phyloP scores from a whole-genome alignment of 805 yeast genomes.

The Saccharomycopsis lassenensis region DNA sequence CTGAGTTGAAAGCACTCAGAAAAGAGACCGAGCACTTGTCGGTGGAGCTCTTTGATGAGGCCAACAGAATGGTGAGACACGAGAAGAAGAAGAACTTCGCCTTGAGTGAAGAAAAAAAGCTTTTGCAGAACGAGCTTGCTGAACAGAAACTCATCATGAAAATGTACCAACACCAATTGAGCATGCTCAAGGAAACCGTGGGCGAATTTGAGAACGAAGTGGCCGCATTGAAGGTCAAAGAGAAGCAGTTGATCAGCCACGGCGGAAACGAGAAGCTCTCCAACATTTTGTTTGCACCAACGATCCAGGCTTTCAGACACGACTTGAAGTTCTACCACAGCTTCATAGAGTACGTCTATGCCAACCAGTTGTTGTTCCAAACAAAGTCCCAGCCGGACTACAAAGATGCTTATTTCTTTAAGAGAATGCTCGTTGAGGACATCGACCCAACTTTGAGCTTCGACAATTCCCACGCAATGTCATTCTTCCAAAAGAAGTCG shows the following conservation, averaged over 20 bases:
- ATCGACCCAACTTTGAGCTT: constrained; percentile 60
- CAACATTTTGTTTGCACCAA: constrained; percentile 28
- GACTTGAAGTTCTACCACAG: constrained; percentile 24
- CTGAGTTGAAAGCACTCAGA: constrained; percentile 32
- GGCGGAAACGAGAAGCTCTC: not conserved
- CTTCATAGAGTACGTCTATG: constrained; percentile 25
- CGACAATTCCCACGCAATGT: constrained; percentile 48
- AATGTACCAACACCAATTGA: constrained; percentile 53
- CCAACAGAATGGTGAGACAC: constrained; percentile 72
- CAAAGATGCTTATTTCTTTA: constrained; percentile 35
- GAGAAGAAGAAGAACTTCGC: constrained; percentile 60
- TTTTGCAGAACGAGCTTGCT: constrained; percentile 37
- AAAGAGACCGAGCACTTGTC: constrained; percentile 72
- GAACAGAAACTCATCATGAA: constrained; percentile 62
- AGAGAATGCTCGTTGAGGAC: constrained; percentile 59
- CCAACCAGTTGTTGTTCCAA: constrained; percentile 13
- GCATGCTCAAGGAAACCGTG: constrained; percentile 50
- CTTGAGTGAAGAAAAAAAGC: constrained; percentile 44
- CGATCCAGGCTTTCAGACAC: constrained; percentile 29
- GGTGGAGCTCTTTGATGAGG: constrained; percentile 68
- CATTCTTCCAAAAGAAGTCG: constrained; percentile 49
- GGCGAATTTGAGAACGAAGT: constrained; percentile 35
- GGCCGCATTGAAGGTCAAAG: constrained; percentile 1
- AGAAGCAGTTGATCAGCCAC: not conserved
- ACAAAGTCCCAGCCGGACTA: constrained; percentile 4